Conservation (phyloP, 176 grass and related monocot species). For the Microstegium vimineum region DNA sequence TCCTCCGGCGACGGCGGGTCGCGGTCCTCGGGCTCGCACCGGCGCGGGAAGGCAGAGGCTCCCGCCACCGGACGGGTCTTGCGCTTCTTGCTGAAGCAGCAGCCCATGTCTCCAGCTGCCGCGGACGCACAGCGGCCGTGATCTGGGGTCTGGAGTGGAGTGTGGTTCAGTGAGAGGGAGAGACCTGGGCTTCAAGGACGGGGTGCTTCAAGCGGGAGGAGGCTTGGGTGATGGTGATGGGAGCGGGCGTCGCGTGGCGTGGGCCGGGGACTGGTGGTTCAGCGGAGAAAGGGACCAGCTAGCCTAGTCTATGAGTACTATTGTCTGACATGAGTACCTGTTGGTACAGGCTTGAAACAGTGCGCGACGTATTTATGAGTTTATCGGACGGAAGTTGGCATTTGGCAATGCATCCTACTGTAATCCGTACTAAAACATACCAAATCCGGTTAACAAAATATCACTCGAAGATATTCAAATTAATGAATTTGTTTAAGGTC, state of each 20-base stretch:
- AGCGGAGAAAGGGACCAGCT: background rate
- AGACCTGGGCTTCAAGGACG: background rate
- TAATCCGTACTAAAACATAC: background rate
- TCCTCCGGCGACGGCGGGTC: constrained; percentile 56
- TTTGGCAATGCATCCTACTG: no score
- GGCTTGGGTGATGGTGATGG: background rate
- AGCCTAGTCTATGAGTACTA: background rate
- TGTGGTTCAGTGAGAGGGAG: background rate
- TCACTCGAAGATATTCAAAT: background rate
- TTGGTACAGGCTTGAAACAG: background rate
- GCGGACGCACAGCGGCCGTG: background rate
- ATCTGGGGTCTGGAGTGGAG: background rate
- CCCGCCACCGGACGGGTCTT: background rate
- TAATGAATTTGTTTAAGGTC: background rate
- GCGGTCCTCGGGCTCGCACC: constrained; percentile 26
- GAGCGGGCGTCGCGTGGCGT: constrained; percentile 8
- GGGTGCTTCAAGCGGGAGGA: constrained; percentile 20
- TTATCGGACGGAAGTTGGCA: no score
- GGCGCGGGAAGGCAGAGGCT: background rate
- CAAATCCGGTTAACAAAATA: background rate
- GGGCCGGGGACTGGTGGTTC: background rate
- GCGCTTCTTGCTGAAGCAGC: constrained; percentile 65
- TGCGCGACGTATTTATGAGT: no score
- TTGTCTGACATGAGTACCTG: background rate
- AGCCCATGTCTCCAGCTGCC: constrained; percentile 42